Conservation (phyloP, 2,329 filamentous ascomycete species). For the Arthrinium phaeospermum region DNA sequence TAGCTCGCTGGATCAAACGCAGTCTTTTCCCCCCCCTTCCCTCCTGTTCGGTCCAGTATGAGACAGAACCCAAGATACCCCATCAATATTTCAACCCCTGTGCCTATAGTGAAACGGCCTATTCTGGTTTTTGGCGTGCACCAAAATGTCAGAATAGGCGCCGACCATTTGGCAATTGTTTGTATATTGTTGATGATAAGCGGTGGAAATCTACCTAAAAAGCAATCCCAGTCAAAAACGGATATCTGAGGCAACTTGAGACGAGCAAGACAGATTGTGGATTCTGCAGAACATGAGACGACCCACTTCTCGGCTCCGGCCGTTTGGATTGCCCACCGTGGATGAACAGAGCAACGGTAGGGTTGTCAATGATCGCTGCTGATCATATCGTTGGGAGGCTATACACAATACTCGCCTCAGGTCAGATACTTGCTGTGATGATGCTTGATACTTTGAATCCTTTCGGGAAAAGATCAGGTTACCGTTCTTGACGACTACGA, state of each 20-base stretch:
- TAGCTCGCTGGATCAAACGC: not conserved
- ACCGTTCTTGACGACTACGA: not conserved
- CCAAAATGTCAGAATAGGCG: not conserved
- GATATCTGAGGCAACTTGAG: slow-evolving; percentile 13
- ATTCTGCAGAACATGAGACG: not conserved
- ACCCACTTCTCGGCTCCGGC: not conserved
- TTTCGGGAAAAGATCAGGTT: not conserved
- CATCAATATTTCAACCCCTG: not conserved
- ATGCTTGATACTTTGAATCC: not conserved
- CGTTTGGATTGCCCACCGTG: not conserved
- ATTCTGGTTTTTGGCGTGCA: not conserved
- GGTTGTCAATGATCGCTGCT: not conserved
- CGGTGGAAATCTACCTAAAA: not conserved
- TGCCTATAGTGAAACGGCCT: not conserved
- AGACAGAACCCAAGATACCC: not conserved
- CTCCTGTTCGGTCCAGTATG: not conserved
- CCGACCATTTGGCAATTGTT: not conserved
- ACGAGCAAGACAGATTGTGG: not conserved
- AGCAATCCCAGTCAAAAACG: not conserved
- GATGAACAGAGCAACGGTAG: not conserved
- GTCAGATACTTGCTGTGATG: not conserved
- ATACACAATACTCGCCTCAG: not conserved
- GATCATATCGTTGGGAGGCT: not conserved
- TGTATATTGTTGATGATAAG: not conserved
- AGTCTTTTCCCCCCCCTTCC: not conserved